Conservation (phyloP, 352 stramenopile genomes). For the Globisporangium carolinianum region DNA sequence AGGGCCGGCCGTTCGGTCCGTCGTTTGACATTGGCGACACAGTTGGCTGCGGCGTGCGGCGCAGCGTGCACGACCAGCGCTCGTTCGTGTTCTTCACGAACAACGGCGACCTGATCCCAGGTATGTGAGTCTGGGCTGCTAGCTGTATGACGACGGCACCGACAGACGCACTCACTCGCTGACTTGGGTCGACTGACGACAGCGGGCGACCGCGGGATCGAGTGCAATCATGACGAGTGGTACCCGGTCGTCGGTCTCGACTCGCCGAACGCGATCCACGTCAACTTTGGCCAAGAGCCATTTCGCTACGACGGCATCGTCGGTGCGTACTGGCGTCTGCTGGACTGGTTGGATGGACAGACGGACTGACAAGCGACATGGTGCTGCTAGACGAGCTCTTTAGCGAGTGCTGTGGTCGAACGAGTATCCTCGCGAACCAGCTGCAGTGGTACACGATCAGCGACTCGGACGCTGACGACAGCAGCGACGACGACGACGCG, state of each 20-base stretch:
- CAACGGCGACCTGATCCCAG: constrained; percentile 49
- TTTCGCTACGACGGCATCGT: constrained; percentile 46
- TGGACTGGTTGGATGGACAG: not conserved
- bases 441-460: constrained; percentile 54
- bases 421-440: constrained; percentile 15
- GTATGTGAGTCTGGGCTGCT: constrained; percentile 8
- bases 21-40: constrained; percentile 57
- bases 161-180: not conserved
- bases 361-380: not conserved
- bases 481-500: constrained; percentile 3
- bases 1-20: constrained; percentile 55
- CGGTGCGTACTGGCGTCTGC: constrained; percentile 16
- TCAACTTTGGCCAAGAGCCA: constrained; percentile 80
- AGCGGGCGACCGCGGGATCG: constrained; percentile 27
- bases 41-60: constrained; percentile 63
- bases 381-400: constrained; percentile 40
- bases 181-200: not conserved
- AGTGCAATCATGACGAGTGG: constrained; percentile 37
- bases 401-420: constrained; percentile 25
- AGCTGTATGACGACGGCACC: not conserved
- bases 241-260: constrained; percentile 83
- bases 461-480: constrained; percentile 28
- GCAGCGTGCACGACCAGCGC: constrained; percentile 22
- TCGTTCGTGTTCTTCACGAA: constrained; percentile 70
- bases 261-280: constrained; percentile 58